A percentile compares a stretch with the other conserved stretches of the same genome.
These are phyloP conservation scores for Hypomontagnella submonticulosa DNA, from an alignment of 495 filamentous ascomycete species.

Conservation along the genomic window DNA sequence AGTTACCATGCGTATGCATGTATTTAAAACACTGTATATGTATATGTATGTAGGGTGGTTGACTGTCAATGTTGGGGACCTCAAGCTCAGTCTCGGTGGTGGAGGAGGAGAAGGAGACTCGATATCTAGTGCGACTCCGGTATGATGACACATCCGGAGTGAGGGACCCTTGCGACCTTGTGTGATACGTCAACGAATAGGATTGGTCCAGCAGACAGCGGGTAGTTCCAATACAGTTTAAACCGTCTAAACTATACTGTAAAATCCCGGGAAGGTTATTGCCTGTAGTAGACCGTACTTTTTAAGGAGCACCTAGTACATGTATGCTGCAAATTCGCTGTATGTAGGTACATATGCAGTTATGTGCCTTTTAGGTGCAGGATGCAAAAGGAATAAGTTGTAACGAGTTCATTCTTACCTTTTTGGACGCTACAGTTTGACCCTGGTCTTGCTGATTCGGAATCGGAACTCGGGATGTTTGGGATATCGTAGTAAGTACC, in stretches of 20 bases:
- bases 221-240: slow-evolving; percentile 2
- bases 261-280: background rate
- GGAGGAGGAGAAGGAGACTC: slow-evolving; percentile 3
- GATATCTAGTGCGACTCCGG: slow-evolving; percentile 32
- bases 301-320: too few relatives aligned
- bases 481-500: background rate
- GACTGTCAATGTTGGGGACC: slow-evolving; percentile 13
- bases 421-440: slow-evolving; percentile 2
- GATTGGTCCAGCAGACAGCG: slow-evolving; percentile 24
- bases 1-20: background rate
- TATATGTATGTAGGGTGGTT: slow-evolving; percentile 18
- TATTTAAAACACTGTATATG: slow-evolving; percentile 4
- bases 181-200: slow-evolving; percentile 5
- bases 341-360: slow-evolving; percentile 2
- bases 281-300: background rate
- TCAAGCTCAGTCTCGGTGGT: too few relatives aligned
- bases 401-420: slow-evolving; percentile 12
- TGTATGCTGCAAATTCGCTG: background rate
- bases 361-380: slow-evolving; percentile 7
- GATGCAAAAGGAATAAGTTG: slow-evolving; percentile 9
- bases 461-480: background rate
- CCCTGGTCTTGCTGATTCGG: too few relatives aligned
- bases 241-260: slow-evolving; percentile 1
- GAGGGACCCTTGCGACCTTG: slow-evolving; percentile 34
- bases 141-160: slow-evolving; percentile 45